Evolutionary conservation across 164 flowering plant genomes (phyloP), one percentile per base, ranked within the genome.

Genomic region (grape (Vitis vinifera)): DNA sequence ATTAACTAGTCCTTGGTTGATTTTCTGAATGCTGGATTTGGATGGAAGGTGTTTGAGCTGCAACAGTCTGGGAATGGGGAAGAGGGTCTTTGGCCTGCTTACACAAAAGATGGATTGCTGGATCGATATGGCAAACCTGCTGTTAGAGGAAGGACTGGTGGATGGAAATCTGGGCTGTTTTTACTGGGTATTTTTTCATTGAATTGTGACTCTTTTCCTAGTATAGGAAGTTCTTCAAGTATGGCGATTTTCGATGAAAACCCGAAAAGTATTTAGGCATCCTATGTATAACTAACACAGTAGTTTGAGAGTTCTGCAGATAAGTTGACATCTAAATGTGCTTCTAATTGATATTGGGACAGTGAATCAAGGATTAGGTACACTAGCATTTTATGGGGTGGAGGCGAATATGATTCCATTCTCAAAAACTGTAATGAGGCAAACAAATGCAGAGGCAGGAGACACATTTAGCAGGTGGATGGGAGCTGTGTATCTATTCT

Each of bases 321-420:
- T 23, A 23, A 23, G 23, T 23, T 23, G 23, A 23, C 23, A 23
- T 23, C 23, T 23, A 1, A 23, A 23, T 23, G 23, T 23, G 23
- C 23, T 23, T 23, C 23, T n/a, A n/a, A n/a, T n/a, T n/a, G n/a
- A n/a, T 31, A 3, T 31, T 31, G 4, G 44, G 4, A 31, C 75
- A 86, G 92, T 79, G 67, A 88, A 82, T 69, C 86, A 88, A 78
- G 89, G 83, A 13, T 71, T 88, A 13, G 80, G 69, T 31, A 80
- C 86, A 4, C 72, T 88, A 13, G 88, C 88, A 51, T 84, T 86
- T 67, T 75, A 75, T 55, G 88, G 83, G 56, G 84, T 88, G 9
- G 92, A 80, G 71, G 92, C 82, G 71, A 88, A 84, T 65, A 16
- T 88, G 81, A 88, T 88, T 30, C 63, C 83, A 57, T 88, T 86